These are phyloP conservation scores for Phytophthora sojae DNA, from an alignment of 352 stramenopile species.

Conservation along the genomic window DNA sequence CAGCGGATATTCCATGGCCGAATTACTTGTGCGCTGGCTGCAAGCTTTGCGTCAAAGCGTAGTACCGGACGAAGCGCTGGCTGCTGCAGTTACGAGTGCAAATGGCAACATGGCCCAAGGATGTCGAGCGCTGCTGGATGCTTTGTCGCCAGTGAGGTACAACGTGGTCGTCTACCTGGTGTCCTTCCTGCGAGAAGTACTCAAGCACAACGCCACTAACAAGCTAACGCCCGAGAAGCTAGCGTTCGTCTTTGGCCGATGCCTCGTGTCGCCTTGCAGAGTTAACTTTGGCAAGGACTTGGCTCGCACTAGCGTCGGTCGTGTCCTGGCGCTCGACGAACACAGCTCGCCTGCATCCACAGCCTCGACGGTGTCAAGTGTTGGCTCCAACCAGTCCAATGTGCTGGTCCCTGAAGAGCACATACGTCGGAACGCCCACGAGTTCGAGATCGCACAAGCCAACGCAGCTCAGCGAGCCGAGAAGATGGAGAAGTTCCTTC, in stretches of 20 bases:
- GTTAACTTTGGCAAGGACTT: constrained; percentile 23
- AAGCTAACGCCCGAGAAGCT: constrained; percentile 79
- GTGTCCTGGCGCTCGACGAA: constrained; percentile 32
- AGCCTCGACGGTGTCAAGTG: constrained; percentile 45
- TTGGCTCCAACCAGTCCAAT: constrained; percentile 40
- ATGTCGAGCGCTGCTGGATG: constrained; percentile 69
- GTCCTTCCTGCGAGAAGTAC: constrained; percentile 95
- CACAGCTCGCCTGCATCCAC: constrained; percentile 40
- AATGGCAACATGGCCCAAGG: constrained; percentile 86
- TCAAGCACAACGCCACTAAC: constrained; percentile 75
- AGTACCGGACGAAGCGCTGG: constrained; percentile 84
- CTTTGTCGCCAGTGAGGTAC: constrained; percentile 94
- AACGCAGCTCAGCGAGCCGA: constrained; percentile 66
- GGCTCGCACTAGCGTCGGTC: constrained; percentile 14
- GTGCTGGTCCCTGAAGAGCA: constrained; percentile 61
- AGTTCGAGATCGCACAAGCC: constrained; percentile 63
- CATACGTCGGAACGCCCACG: constrained; percentile 60
- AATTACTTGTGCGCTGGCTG: constrained; percentile 92
- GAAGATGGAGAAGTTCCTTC: constrained; percentile 76
- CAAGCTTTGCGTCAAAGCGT: constrained; percentile 92
- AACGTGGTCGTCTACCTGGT: constrained; percentile 98
- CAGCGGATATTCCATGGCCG: constrained; percentile 91
- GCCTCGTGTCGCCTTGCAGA: constrained; percentile 66
- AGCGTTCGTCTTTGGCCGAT: constrained; percentile 78
- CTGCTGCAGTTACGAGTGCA: constrained; percentile 57